Conservation (phyloP, 306 rosid species). For the Lagenaria siceraria region DNA sequence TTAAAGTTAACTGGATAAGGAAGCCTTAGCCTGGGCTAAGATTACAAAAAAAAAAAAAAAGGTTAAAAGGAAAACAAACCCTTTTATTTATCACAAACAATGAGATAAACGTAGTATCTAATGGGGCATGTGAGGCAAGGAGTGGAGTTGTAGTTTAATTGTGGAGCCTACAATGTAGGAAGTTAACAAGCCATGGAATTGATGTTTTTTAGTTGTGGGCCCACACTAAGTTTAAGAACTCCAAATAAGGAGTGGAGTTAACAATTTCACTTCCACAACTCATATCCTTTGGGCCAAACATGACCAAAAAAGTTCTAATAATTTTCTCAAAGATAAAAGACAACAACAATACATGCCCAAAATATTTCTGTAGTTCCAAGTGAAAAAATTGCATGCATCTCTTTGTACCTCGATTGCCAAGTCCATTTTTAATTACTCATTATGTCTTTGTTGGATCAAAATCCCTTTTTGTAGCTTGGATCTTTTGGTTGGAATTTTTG, state of each 20-base stretch:
- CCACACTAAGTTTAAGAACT: too few relatives aligned
- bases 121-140: too few relatives aligned
- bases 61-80: neutral
- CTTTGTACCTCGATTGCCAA: too few relatives aligned
- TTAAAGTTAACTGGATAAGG: neutral
- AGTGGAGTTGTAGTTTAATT: too few relatives aligned
- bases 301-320: neutral
- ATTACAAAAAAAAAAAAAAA: neutral
- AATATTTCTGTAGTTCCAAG: neutral
- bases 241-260: too few relatives aligned
- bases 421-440: neutral
- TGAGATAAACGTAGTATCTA: neutral
- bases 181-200: too few relatives aligned
- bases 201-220: too few relatives aligned
- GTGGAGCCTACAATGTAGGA: too few relatives aligned
- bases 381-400: neutral
- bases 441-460: too few relatives aligned
- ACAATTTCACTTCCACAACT: too few relatives aligned
- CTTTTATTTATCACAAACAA: neutral
- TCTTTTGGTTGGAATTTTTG: too few relatives aligned
- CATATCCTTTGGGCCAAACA: too few relatives aligned
- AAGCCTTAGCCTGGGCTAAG: neutral
- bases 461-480: neutral
- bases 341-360: neutral
- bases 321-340: neutral